Evolutionary conservation across 75 land plant species (phyloP).

Genomic region (Larix kaempferi): DNA sequence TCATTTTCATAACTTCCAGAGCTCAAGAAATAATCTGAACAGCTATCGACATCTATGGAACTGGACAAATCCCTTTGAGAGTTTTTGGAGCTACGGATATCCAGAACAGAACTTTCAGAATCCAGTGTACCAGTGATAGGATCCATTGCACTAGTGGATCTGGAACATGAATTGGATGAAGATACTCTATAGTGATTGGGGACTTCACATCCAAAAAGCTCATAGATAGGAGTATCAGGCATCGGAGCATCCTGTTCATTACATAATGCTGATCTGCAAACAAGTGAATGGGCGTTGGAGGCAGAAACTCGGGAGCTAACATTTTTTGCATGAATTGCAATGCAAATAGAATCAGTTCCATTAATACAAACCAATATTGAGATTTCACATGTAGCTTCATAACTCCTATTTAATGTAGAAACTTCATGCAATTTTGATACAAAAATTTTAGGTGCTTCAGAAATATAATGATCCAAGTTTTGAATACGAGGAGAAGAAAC

Average conservation of each 20-base stretch:
- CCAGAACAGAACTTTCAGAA: not conserved
- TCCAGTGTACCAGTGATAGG: not conserved
- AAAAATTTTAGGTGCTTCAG: not conserved
- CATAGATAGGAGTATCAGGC: not conserved
- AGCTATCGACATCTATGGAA: not conserved
- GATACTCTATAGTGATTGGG: not conserved
- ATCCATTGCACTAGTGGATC: not conserved
- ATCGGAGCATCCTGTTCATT: not conserved
- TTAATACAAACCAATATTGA: not conserved
- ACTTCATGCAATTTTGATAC: not conserved
- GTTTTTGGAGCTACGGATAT: not conserved
- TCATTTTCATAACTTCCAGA: conserved; percentile 2
- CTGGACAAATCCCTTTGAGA: not conserved
- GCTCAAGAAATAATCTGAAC: not conserved
- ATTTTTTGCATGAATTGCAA: not conserved
- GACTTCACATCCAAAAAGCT: not conserved
- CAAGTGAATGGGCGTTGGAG: not conserved
- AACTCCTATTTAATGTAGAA: not conserved
- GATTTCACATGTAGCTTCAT: not conserved
- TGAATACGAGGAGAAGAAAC: conserved; percentile 2
- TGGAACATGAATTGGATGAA: not conserved
- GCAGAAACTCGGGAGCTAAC: not conserved
- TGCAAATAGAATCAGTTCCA: not conserved
- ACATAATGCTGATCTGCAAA: too few relatives aligned
- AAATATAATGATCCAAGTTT: not conserved